Base-by-base conservation (phyloP, 2,329 filamentous ascomycete species). In the Colletotrichum plurivorum region DNA sequence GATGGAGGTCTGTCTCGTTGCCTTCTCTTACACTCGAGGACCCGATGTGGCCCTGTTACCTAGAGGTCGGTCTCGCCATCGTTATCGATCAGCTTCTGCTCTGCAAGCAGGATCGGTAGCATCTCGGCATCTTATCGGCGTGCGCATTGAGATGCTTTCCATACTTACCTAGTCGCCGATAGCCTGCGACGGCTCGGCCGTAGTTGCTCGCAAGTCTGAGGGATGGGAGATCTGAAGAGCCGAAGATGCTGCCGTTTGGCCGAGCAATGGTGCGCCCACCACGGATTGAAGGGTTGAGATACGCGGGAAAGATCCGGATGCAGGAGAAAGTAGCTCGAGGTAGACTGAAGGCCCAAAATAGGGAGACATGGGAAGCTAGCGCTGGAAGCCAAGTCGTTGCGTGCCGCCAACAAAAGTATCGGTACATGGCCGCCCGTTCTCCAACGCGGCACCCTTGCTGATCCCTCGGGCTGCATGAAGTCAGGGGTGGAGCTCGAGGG, bases 371-470 rank as follows among this genome's bases (percentile, higher is more conserved):
- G 31, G 31, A 36, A 36, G 31, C 31, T 36, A 36, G 31, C 31
- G 31, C 31, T 36, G 31, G 31, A 36, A 36, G 31, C 56, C 49
- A 52, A 45, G 59, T 54, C 49, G 59, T 54, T 46, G 39, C 59
- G 49, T 54, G 31, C 59, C 59, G 59, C 59, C 49, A 59, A 45
- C 18, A 16, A 13, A 74, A 55, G 73, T 74, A 72, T 72, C 64
- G 69, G 70, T 73, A 74, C 72, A 72, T 73, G 73, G 74, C 70
- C 74, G 62, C 22, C 51, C 62, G 63, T 69, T 69, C 67, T 69
- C 67, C 63, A 69, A 67, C 67, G 56, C 56, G 36, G 62, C 45
- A 70, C 67, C 67, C 63, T 70, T 70, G 64, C 67, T 57, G 64
- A 63, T 70, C 66, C 51, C 55, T 69, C 49, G 62, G 67, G 67